phyloP scores from a whole-genome alignment of 2,329 filamentous ascomycete species.

The Aspergillus fischeri region DNA sequence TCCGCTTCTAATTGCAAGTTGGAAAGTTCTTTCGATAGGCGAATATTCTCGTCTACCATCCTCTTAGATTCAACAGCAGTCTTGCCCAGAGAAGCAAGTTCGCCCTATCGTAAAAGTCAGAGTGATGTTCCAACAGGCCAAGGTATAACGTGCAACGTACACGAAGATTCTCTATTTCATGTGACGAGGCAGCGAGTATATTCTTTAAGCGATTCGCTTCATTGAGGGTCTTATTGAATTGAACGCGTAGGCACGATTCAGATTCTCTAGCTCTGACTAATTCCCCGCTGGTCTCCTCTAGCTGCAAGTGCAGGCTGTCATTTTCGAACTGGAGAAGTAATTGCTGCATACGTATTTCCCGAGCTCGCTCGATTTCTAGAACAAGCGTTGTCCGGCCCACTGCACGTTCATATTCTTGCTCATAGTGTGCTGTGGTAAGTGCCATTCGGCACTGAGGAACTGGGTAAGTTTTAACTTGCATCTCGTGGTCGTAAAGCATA shows the following conservation, averaged over 20 bases:
- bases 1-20: slow-evolving; percentile 59
- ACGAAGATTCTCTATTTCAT: slow-evolving; percentile 55
- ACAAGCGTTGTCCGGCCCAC: slow-evolving; percentile 64
- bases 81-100: slow-evolving; percentile 65
- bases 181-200: slow-evolving; percentile 44
- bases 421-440: slow-evolving; percentile 54
- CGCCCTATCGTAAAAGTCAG: slow-evolving; percentile 50
- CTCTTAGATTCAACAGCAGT: slow-evolving; percentile 67
- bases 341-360: slow-evolving; percentile 64
- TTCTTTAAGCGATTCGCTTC: slow-evolving; percentile 35
- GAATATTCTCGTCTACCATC: slow-evolving; percentile 61
- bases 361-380: slow-evolving; percentile 68
- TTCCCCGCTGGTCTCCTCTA: slow-evolving; percentile 55
- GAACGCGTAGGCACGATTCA: slow-evolving; percentile 39
- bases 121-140: background rate
- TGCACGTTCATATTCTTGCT: slow-evolving; percentile 65
- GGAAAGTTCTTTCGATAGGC: slow-evolving; percentile 57
- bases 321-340: slow-evolving; percentile 73
- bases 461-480: slow-evolving; percentile 5
- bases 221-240: slow-evolving; percentile 48
- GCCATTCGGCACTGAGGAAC: slow-evolving; percentile 40
- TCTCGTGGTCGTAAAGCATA: background rate
- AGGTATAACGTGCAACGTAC: slow-evolving; percentile 31
- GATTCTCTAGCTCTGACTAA: slow-evolving; percentile 49
- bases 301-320: slow-evolving; percentile 60